Evolutionary conservation across 495 filamentous ascomycete species (phyloP).

Genomic region (Collariella sp.): DNA sequence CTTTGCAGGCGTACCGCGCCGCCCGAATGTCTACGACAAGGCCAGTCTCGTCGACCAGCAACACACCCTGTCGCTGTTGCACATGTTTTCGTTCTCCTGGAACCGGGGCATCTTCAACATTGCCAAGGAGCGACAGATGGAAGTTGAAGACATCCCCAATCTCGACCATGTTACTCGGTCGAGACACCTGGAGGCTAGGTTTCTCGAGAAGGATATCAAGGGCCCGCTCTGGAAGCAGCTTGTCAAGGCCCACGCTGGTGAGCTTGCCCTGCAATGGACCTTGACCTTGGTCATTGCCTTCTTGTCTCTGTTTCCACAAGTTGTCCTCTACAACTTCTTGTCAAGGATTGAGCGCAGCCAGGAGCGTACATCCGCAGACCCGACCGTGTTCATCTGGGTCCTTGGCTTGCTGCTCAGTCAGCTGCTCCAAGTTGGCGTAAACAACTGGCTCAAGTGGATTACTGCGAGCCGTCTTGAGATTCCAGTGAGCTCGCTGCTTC

Average conservation of each 20-base stretch:
- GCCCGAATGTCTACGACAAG: conserved; percentile 48
- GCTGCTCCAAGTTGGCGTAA: conserved; percentile 40
- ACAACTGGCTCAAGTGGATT: conserved; percentile 52
- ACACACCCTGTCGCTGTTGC: conserved; percentile 44
- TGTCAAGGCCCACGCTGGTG: conserved; percentile 35
- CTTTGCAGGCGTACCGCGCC: conserved; percentile 43
- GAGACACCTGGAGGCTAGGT: conserved; percentile 31
- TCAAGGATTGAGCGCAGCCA: conserved; percentile 44
- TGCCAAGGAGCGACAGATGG: conserved; percentile 40
- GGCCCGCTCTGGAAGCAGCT: conserved; percentile 50
- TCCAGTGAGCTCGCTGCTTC: conserved; percentile 52
- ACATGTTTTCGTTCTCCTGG: conserved; percentile 52
- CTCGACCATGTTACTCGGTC: conserved; percentile 38
- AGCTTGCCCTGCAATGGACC: conserved; percentile 41
- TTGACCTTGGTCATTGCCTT: conserved; percentile 43
- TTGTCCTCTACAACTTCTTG: conserved; percentile 52
- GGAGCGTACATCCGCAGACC: conserved; percentile 20
- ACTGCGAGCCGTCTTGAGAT: conserved; percentile 49
- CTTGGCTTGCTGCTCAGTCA: conserved; percentile 45
- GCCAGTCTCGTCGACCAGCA: conserved; percentile 51
- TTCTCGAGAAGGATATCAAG: conserved; percentile 33
- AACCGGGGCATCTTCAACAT: conserved; percentile 41
- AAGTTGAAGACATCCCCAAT: conserved; percentile 47
- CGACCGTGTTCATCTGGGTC: conserved; percentile 49
- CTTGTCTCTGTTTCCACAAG: conserved; percentile 52